Conservation (phyloP, 1,284 basidiomycete species). For the Ceratobasidium sp. region DNA sequence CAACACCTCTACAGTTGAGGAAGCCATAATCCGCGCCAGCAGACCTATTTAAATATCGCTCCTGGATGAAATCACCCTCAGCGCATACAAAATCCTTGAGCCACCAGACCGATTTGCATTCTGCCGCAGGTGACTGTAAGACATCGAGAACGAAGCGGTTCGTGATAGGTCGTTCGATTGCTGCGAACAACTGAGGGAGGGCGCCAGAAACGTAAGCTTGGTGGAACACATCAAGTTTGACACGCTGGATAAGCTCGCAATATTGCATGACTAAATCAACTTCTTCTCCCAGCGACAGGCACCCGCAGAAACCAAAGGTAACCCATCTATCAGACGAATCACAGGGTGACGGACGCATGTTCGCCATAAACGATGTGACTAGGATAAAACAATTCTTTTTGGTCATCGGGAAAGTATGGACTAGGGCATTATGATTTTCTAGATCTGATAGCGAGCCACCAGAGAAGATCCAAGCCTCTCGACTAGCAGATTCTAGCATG, state of each 20-base stretch:
- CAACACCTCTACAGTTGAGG: constrained; percentile 55
- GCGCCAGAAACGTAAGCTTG: constrained; percentile 53
- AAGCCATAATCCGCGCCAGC: constrained; percentile 60
- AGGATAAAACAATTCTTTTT: constrained; percentile 52
- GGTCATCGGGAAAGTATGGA: constrained; percentile 48
- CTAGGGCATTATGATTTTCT: constrained; percentile 53
- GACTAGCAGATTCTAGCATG: neutral
- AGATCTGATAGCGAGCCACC: constrained; percentile 56
- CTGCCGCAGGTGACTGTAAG: constrained; percentile 50
- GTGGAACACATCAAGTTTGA: constrained; percentile 54
- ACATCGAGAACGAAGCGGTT: constrained; percentile 54
- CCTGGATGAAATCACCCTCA: constrained; percentile 28
- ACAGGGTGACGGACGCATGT: neutral
- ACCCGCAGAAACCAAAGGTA: constrained; percentile 10
- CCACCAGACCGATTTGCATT: constrained; percentile 58
- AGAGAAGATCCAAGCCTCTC: neutral
- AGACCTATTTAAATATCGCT: constrained; percentile 25
- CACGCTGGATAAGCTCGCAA: neutral
- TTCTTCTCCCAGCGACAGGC: neutral
- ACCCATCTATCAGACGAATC: constrained; percentile 7
- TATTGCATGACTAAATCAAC: neutral
- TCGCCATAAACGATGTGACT: constrained; percentile 53
- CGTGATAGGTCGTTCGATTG: constrained; percentile 48
- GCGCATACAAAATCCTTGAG: constrained; percentile 57
- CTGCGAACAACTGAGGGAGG: constrained; percentile 54